Percentiles rank a stretch among this genome's conserved stretches.
These are phyloP conservation scores for Volvox reticuliferus DNA, from an alignment of 139 green algal genomes.

Conservation along the genomic window DNA sequence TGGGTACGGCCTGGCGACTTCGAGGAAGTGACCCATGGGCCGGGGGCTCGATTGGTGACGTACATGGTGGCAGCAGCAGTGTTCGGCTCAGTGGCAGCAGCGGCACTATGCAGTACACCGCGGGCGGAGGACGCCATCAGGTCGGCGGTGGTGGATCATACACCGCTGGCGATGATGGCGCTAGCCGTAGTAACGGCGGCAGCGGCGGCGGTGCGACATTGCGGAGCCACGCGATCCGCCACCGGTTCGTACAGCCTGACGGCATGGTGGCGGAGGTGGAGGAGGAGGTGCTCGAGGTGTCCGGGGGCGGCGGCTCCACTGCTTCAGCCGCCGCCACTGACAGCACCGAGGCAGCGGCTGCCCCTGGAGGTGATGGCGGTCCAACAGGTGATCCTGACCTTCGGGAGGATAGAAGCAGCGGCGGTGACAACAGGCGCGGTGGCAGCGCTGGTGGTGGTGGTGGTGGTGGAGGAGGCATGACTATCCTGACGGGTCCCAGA, in stretches of 20 bases:
- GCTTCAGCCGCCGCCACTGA: neutral
- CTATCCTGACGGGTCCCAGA: neutral
- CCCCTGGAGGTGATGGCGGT: neutral
- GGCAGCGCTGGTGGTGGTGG: neutral
- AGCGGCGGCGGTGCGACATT: slow-evolving; percentile 32
- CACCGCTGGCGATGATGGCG: neutral
- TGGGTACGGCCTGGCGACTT: neutral
- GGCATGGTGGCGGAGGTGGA: slow-evolving; percentile 31
- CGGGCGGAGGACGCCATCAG: neutral
- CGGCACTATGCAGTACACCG: neutral
- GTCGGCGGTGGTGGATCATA: too few species aligned
- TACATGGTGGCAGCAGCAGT: neutral
- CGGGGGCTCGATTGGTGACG: neutral
- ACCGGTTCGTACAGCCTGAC: slow-evolving; percentile 20
- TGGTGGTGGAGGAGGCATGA: slow-evolving; percentile 16
- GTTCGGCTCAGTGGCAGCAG: neutral
- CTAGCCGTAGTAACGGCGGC: neutral
- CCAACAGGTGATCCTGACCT: neutral
- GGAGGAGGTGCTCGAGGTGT: slow-evolving; percentile 35
- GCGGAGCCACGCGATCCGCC: neutral
- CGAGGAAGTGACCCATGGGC: neutral
- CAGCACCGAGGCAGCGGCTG: neutral
- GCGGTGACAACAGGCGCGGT: neutral
- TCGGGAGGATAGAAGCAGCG: neutral
- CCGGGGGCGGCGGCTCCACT: slow-evolving; percentile 26